Evolutionary conservation across 345 rosid genomes (phyloP).

Genomic region (Gossypium mustelinum): DNA sequence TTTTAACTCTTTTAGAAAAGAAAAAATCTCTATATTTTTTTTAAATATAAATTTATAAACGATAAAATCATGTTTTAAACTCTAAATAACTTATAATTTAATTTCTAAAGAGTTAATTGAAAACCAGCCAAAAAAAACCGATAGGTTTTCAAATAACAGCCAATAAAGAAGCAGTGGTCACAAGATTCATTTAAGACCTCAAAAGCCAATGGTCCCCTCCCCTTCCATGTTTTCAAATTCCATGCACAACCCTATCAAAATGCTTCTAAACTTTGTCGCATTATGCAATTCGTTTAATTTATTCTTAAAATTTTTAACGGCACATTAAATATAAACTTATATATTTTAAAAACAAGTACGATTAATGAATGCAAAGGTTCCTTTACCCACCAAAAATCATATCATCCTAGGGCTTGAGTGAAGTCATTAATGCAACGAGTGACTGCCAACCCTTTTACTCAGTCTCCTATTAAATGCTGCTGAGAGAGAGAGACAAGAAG

Average conservation of each 20-base stretch:
- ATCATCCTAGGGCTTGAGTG: too few species aligned
- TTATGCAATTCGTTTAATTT: too few species aligned
- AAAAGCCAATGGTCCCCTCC: constrained; percentile 16
- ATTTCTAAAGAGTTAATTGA: too few species aligned
- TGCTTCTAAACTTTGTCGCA: too few species aligned
- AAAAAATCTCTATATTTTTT: too few species aligned
- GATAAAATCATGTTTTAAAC: too few species aligned
- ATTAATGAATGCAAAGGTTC: not conserved
- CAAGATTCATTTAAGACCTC: not conserved
- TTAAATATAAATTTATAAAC: too few species aligned
- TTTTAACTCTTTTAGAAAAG: too few species aligned
- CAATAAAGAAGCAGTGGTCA: not conserved
- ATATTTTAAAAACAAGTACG: not conserved
- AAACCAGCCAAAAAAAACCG: not conserved
- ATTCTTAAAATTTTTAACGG: too few species aligned
- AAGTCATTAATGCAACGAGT: not conserved
- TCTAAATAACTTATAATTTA: too few species aligned
- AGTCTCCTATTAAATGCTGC: not conserved
- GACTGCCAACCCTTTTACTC: not conserved
- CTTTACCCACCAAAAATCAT: not conserved
- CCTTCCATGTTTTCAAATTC: constrained; percentile 4
- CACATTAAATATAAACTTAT: too few species aligned
- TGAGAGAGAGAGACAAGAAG: not conserved
- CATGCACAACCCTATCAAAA: not conserved
- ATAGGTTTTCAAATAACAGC: not conserved